A percentile compares a stretch with the other conserved stretches of the same genome.
Evolutionary conservation across 768 basidiomycete genomes (phyloP).

Genomic region (Floccularia luteovirens): DNA sequence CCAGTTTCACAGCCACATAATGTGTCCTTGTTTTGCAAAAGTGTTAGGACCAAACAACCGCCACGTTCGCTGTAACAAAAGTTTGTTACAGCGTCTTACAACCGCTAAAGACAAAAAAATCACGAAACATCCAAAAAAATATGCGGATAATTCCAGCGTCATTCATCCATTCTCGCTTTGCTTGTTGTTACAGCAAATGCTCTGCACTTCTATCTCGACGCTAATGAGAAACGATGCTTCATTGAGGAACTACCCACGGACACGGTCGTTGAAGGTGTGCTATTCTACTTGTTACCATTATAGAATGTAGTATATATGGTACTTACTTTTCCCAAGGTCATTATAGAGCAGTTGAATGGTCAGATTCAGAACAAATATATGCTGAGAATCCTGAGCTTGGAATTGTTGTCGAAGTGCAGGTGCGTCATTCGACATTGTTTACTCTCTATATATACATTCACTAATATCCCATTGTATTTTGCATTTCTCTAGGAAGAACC

Average conservation of each 20-base stretch:
- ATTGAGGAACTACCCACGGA: constrained; percentile 93
- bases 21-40: too few relatives aligned
- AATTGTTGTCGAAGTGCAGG: constrained; percentile 87
- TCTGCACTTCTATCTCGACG: constrained; percentile 95
- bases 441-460: not conserved
- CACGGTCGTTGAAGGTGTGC: constrained; percentile 88
- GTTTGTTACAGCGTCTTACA: not conserved
- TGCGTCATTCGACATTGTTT: constrained; percentile 18
- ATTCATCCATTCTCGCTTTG: constrained; percentile 19
- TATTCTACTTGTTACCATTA: not conserved
- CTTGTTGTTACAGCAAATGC: constrained; percentile 49
- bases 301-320: not conserved
- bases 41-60: constrained; percentile 12
- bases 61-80: constrained; percentile 8
- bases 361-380: constrained; percentile 63
- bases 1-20: too few relatives aligned
- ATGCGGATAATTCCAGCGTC: constrained; percentile 19
- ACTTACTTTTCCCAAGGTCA: constrained; percentile 48
- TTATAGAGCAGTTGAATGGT: constrained; percentile 91
- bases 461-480: not conserved
- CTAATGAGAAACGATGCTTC: constrained; percentile 91
- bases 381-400: constrained; percentile 69
- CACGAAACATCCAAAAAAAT: constrained; percentile 2
- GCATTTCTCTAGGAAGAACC: constrained; percentile 67
- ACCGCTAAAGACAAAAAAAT: not conserved